Percentiles rank a stretch among this genome's conserved stretches.
phyloP scores from a whole-genome alignment of 768 basidiomycete genomes.

The Pisolithus tinctorius region DNA sequence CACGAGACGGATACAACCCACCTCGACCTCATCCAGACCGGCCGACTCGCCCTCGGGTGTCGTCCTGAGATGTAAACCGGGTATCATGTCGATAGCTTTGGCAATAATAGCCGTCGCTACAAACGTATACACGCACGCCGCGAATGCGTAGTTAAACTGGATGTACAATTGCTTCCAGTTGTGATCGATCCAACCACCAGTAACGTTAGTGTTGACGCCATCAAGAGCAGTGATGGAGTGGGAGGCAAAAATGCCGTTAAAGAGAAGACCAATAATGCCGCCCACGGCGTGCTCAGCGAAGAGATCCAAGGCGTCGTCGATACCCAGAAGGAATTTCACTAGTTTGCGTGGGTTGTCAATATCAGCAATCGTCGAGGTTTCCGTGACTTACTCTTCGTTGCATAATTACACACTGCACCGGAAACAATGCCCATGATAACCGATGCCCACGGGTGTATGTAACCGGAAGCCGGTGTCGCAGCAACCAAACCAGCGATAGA shows the following conservation, averaged over 20 bases:
- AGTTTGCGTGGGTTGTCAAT: conserved; percentile 6
- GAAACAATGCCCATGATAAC: conserved; percentile 70
- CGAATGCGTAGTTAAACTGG: conserved; percentile 60
- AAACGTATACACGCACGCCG: conserved; percentile 52
- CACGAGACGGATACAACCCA: conserved; percentile 20
- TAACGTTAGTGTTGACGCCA: conserved; percentile 46
- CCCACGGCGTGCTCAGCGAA: conserved; percentile 92
- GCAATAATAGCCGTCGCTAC: conserved; percentile 53
- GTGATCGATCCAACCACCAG: conserved; percentile 71
- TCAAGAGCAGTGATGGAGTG: conserved; percentile 58
- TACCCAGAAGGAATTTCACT: conserved; percentile 64
- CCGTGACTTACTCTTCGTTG: conserved; percentile 60
- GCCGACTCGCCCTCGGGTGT: conserved; percentile 50
- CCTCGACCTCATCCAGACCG: conserved; percentile 70
- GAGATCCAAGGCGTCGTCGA: conserved; percentile 89
- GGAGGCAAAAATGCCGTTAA: conserved; percentile 73
- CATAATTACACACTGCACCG: conserved; percentile 73
- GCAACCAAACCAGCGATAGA: conserved; percentile 86
- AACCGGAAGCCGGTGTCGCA: conserved; percentile 85
- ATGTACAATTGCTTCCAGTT: conserved; percentile 78
- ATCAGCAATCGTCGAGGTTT: neutral
- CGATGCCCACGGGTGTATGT: conserved; percentile 68
- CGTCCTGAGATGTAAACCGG: conserved; percentile 51
- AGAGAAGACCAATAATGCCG: conserved; percentile 66
- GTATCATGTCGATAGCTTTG: conserved; percentile 48